These are phyloP conservation scores for Pythium rhizo-oryzae DNA, from an alignment of 352 stramenopile species.

Conservation along the genomic window DNA sequence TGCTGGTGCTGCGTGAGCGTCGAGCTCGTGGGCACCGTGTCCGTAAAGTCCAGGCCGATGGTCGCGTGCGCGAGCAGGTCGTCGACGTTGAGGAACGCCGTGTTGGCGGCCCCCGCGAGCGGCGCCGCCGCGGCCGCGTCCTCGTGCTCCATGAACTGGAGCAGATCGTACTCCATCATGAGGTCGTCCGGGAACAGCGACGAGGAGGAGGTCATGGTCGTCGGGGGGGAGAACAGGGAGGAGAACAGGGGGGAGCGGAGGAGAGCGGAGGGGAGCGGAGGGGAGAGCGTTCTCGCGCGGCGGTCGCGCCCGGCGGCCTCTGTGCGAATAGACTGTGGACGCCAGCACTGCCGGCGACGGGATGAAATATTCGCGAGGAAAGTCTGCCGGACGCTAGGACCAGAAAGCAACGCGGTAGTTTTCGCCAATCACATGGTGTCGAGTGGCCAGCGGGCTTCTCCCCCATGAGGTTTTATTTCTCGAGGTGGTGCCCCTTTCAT, in stretches of 20 bases:
- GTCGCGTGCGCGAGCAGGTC: slow-evolving; percentile 33
- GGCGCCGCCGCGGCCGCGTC: slow-evolving; percentile 2
- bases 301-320: background rate
- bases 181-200: slow-evolving; percentile 35
- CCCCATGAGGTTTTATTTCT: slow-evolving; percentile 34
- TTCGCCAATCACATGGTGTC: background rate
- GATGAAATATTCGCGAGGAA: slow-evolving; percentile 10
- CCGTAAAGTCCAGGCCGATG: slow-evolving; percentile 26
- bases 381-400: background rate
- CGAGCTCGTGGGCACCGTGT: slow-evolving; percentile 16
- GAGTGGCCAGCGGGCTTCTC: background rate
- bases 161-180: slow-evolving; percentile 39
- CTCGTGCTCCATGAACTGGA: slow-evolving; percentile 42
- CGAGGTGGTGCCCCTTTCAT: slow-evolving; percentile 7
- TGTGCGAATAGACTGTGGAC: slow-evolving; percentile 25
- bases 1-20: slow-evolving; percentile 14
- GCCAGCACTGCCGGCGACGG: background rate
- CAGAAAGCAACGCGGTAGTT: slow-evolving; percentile 7
- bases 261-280: too few relatives aligned
- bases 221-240: background rate
- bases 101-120: background rate
- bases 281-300: background rate
- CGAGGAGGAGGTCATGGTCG: background rate
- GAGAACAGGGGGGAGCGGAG: too few relatives aligned
- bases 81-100: slow-evolving; percentile 31